phyloP scores from a whole-genome alignment of 768 basidiomycete species.

The Melanogaster broomeanus region DNA sequence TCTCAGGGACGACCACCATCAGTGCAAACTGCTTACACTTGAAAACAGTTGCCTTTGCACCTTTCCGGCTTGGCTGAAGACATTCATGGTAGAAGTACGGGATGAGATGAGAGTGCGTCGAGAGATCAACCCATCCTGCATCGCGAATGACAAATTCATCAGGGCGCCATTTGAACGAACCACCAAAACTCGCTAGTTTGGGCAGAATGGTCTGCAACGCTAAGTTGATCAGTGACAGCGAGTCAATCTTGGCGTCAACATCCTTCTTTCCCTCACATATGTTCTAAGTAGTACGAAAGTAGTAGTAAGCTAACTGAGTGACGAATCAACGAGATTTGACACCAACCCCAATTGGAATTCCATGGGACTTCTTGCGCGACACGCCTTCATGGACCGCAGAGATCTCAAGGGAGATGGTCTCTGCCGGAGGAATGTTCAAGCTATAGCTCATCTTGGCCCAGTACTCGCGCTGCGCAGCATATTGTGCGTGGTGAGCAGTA shows the following conservation, averaged over 20 bases:
- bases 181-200: neutral
- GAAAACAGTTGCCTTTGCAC: too few species aligned
- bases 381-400: constrained; percentile 4
- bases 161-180: neutral
- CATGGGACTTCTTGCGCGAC: neutral
- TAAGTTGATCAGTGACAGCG: neutral
- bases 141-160: constrained; percentile 8
- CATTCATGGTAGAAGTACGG: constrained; percentile 10
- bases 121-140: constrained; percentile 6
- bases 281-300: constrained; percentile 2
- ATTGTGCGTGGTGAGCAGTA: neutral
- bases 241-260: neutral
- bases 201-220: constrained; percentile 1
- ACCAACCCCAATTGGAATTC: constrained; percentile 7
- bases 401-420: constrained; percentile 3
- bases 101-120: neutral
- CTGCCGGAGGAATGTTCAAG: neutral
- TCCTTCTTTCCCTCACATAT: constrained; percentile 8
- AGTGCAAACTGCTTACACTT: too few species aligned
- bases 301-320: neutral
- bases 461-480: neutral
- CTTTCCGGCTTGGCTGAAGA: too few species aligned
- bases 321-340: neutral
- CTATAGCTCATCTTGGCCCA: neutral
- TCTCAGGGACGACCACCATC: too few species aligned